phyloP scores from a whole-genome alignment of 2,329 filamentous ascomycete species.

The Paecilomyces formosus region DNA sequence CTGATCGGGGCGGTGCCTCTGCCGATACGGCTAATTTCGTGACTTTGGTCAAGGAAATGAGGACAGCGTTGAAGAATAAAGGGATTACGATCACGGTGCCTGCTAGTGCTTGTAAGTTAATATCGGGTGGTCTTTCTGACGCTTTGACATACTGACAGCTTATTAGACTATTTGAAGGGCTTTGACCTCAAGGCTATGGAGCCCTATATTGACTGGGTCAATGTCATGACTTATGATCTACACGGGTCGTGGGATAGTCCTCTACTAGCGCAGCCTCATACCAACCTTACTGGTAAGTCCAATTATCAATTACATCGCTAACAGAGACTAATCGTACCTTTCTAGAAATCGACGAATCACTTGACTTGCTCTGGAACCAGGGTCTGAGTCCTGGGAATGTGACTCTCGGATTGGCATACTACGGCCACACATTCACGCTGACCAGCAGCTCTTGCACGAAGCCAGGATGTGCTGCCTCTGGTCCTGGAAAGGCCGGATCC shows the following conservation, averaged over 20 bases:
- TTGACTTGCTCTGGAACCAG: constrained; percentile 20
- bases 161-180: constrained; percentile 13
- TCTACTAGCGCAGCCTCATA: constrained; percentile 13
- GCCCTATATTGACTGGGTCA: constrained; percentile 13
- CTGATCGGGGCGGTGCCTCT: constrained; percentile 29
- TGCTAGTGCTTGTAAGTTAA: neutral
- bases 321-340: neutral
- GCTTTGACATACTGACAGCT: constrained; percentile 6
- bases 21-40: constrained; percentile 29
- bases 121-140: neutral
- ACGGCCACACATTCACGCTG: constrained; percentile 18
- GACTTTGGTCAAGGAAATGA: constrained; percentile 7
- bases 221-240: constrained; percentile 20
- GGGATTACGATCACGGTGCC: constrained; percentile 1
- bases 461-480: constrained; percentile 13
- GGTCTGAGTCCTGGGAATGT: constrained; percentile 19
- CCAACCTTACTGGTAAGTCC: constrained; percentile 18
- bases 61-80: constrained; percentile 1
- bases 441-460: constrained; percentile 16
- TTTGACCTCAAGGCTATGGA: constrained; percentile 15
- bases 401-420: constrained; percentile 21
- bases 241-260: constrained; percentile 17
- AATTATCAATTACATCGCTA: neutral
- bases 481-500: constrained; percentile 10
- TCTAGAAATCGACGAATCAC: constrained; percentile 20